Conservation (phyloP, 345 rosid species). For the Gossypium stocksii region DNA sequence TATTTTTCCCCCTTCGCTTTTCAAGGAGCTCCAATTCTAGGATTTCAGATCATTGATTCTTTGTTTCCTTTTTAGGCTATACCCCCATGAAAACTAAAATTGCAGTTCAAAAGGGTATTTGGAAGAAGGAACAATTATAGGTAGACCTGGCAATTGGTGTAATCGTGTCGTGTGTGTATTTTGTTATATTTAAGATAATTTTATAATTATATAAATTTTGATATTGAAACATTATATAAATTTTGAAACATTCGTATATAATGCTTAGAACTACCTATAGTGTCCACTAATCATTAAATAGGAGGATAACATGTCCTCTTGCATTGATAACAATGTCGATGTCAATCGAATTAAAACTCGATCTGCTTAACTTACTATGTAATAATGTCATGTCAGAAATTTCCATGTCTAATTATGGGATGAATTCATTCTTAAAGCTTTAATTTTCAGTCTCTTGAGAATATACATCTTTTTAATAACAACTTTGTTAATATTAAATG, state of each 20-base stretch:
- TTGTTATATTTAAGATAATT: no score
- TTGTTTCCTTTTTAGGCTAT: slow-evolving; percentile 26
- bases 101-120: slow-evolving; percentile 15
- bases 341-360: no score
- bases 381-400: no score
- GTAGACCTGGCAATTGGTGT: not conserved
- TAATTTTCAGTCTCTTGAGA: no score
- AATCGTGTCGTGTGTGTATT: not conserved
- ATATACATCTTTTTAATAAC: no score
- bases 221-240: not conserved
- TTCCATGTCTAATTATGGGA: no score
- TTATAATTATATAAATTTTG: not conserved
- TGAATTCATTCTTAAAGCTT: no score
- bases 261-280: accelerated
- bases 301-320: no score
- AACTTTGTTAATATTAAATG: no score
- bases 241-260: not conserved
- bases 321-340: no score
- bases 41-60: slow-evolving; percentile 41
- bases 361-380: no score
- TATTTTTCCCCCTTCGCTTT: slow-evolving; percentile 2
- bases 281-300: accelerated
- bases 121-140: slow-evolving; percentile 6
- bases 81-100: slow-evolving; percentile 17
- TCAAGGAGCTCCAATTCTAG: slow-evolving; percentile 37